Base-by-base conservation (phyloP, 2,329 filamentous ascomycete species). In the Alternaria brassicae region DNA sequence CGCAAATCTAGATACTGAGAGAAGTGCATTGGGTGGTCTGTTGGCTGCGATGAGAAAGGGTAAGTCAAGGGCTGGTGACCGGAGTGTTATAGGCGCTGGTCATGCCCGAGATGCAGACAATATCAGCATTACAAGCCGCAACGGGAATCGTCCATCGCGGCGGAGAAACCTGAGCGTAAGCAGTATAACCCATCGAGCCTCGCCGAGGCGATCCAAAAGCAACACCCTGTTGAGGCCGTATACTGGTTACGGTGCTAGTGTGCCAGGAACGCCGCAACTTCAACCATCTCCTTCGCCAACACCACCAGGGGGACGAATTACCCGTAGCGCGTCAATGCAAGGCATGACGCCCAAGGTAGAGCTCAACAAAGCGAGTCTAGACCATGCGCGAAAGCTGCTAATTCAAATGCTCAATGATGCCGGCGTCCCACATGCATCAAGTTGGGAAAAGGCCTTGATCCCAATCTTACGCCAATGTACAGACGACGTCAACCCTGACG, bases 401-500 rank as follows among this genome's bases (percentile, higher is more conserved):
- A 88, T 87, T 39, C 95, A 99, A 76, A 84, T 98, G 34, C 80
- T 99, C 1, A 84, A 89, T 60, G 94, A 97, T 74, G 86, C 88
- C 2, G 83, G 85, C 3, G 87, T 99, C 23, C 85, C 90, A 12
- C 90, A 91, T 68, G 83, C 88, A 1, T 81, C 86, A 2, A 89
- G 89, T 27, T 99, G 95, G 95, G 91, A 97, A 73, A 93, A 89
- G 66, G 92, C 94, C 0, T 82, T 99, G 12, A 85, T 97, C 50
- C 95, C 95, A 0, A 96, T 99, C 52, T 84, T 99, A 19, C 83
- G 97, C 21, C 91, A 91, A 68, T 95, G 93, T 64, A 96, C 94
- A 0, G 93, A 97, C 66, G 95, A 98, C 72, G 93, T 99, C 3
- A 91, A 96, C 63, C 95, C 95, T 1, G 91, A 98, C 75, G 91